Base-by-base conservation (phyloP, 164 flowering plant species). In the Warburgia ugandensis region DNA sequence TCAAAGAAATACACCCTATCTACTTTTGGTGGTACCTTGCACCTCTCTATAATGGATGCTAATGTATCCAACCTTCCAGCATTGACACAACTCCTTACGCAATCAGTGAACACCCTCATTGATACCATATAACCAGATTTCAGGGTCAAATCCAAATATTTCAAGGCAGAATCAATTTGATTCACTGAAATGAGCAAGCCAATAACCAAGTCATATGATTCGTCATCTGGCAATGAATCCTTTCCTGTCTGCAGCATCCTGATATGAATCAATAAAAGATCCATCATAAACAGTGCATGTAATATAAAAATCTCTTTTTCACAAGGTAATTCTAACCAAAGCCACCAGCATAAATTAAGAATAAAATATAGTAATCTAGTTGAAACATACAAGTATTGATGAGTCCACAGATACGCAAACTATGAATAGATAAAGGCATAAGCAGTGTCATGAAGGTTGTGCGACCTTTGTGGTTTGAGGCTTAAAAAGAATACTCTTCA, bases 11-110 rank as follows among this genome's bases (percentile, higher is more conserved):
- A n/a, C n/a, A n/a, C n/a, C n/a, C n/a, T n/a, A n/a, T n/a, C n/a
- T n/a, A n/a, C n/a, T n/a, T n/a, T n/a, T n/a, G n/a, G n/a, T 26
- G 13, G 7, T 55, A 94, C 97, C 99, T 94, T 89, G 81, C 97
- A 94, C 68, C 68, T 86, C 64, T 82, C 94, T 41, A 94, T 83
- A 55, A 89, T 69, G 16, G 87, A 71, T 30, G 76, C 78, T 82
- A 89, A 63, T 11, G 75, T 68, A 71, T 89, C 97, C 52, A 81
- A 73, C 70, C 81, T 84, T 47, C 84, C 73, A 31, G 69, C 65
- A 26, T 30, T 53, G 42, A 81, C 72, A 71, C 91, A 94, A 50
- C 73, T 72, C 7, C 36, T 7, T 27, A 86, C 82, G 64, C 92
- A 86, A 1, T 73, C 77, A 35, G 45, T 43, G 49, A 94, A 94